Conservation (phyloP, 805 yeast species). For the Candida railenensis region DNA sequence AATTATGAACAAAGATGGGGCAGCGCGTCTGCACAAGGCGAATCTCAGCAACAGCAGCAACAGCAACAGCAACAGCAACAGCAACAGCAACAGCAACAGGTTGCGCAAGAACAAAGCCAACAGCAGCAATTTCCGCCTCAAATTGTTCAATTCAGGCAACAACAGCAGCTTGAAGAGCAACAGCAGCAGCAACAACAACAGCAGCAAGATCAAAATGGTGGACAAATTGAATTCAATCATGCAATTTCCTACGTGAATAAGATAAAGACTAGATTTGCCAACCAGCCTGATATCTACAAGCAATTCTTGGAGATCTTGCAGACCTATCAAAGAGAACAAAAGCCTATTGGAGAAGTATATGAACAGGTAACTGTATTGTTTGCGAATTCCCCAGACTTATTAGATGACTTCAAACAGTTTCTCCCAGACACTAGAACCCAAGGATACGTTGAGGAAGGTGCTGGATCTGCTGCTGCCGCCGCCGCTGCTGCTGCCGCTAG, state of each 20-base stretch:
- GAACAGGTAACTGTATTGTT: conserved; percentile 87
- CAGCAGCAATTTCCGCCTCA: conserved; percentile 5
- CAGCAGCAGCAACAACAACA: conserved; percentile 10
- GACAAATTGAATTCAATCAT: conserved; percentile 93
- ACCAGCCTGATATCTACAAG: conserved; percentile 94
- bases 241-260: conserved; percentile 96
- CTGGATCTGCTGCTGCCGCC: conserved; percentile 20
- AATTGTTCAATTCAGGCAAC: conserved; percentile 6
- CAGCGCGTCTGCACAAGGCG: conserved; percentile 21
- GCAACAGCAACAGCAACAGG: conserved; percentile 5
- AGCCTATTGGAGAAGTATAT: conserved; percentile 93
- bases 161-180: conserved; percentile 5
- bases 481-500: conserved; percentile 1
- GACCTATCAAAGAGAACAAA: conserved; percentile 94
- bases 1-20: conserved; percentile 25
- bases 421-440: conserved; percentile 76
- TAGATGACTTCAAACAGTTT: conserved; percentile 93
- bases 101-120: background rate
- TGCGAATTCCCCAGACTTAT: conserved; percentile 88
- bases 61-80: conserved; percentile 7
- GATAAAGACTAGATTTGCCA: conserved; percentile 88
- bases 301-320: conserved; percentile 92
- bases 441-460: conserved; percentile 12
- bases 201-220: conserved; percentile 33
- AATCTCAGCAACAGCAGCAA: conserved; percentile 15